Conservation (phyloP, 441 rosid genomes). For the California macrophylla region DNA sequence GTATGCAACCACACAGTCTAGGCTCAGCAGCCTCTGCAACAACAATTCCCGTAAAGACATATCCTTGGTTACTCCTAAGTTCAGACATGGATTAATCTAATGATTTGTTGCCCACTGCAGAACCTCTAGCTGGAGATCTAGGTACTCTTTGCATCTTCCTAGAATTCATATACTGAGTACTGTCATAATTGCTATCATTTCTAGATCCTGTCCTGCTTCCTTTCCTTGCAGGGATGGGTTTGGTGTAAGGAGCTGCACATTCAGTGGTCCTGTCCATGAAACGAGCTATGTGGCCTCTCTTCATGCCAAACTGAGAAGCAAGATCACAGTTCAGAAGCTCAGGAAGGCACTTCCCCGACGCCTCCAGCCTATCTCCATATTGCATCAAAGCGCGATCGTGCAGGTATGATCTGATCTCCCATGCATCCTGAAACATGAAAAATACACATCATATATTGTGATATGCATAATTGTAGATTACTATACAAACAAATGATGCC, state of each 20-base stretch:
- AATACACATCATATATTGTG: not conserved
- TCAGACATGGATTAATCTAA: conserved; percentile 43
- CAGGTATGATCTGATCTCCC: conserved; percentile 58
- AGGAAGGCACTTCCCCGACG: conserved; percentile 43
- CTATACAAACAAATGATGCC: not conserved
- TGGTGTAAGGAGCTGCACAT: conserved; percentile 33
- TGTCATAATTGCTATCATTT: conserved; percentile 29
- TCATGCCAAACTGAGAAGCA: conserved; percentile 46
- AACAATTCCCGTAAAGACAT: conserved; percentile 53
- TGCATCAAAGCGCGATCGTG: conserved; percentile 52
- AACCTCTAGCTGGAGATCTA: conserved; percentile 21
- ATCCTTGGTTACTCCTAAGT: conserved; percentile 45
- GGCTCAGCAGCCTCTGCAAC: conserved; percentile 50
- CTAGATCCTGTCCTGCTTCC: conserved; percentile 21
- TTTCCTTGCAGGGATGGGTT: conserved; percentile 20
- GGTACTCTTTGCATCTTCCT: conserved; percentile 19
- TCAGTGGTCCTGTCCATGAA: conserved; percentile 37
- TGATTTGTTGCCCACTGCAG: conserved; percentile 24
- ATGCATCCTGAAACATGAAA: conserved; percentile 34
- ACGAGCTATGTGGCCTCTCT: conserved; percentile 55
- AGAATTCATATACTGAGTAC: conserved; percentile 23
- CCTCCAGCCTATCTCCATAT: conserved; percentile 51
- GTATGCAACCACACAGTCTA: conserved; percentile 52
- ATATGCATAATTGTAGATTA: not conserved
- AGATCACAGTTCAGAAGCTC: conserved; percentile 41